Evolutionary conservation across 2,329 filamentous ascomycete species (phyloP).

Genomic region (Knoxdaviesia proteae): DNA sequence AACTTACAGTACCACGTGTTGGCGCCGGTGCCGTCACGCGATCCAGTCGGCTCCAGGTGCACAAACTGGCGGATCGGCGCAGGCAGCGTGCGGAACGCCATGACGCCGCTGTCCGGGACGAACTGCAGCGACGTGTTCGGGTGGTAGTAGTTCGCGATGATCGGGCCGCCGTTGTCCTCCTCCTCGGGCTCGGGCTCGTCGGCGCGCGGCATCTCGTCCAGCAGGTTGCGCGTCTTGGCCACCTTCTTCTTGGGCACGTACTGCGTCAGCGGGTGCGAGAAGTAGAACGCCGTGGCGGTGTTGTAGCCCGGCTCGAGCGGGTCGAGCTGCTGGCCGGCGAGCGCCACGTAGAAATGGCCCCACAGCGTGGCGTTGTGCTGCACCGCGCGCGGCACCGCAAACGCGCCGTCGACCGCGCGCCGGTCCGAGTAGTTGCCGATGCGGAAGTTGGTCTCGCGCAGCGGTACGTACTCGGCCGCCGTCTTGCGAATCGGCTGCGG

Average conservation of each 20-base stretch:
- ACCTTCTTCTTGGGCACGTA: slow-evolving; percentile 83
- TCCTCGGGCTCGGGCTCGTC: slow-evolving; percentile 27
- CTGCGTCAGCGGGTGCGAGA: slow-evolving; percentile 67
- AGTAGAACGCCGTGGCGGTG: slow-evolving; percentile 57
- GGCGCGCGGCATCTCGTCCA: slow-evolving; percentile 28
- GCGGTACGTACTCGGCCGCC: slow-evolving; percentile 46
- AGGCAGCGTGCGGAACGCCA: slow-evolving; percentile 44
- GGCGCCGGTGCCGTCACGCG: slow-evolving; percentile 64
- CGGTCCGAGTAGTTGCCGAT: slow-evolving; percentile 63
- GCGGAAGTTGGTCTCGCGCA: slow-evolving; percentile 62
- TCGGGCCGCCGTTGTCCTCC: slow-evolving; percentile 34
- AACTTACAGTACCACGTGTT: slow-evolving; percentile 69
- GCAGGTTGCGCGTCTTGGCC: slow-evolving; percentile 67
- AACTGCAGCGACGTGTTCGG: slow-evolving; percentile 83
- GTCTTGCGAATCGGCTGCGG: slow-evolving; percentile 46
- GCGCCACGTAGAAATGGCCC: slow-evolving; percentile 79
- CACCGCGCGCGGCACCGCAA: slow-evolving; percentile 56
- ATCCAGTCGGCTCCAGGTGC: slow-evolving; percentile 57
- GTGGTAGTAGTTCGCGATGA: slow-evolving; percentile 76
- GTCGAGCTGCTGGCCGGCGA: slow-evolving; percentile 57
- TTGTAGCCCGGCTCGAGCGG: slow-evolving; percentile 55
- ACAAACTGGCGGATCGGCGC: slow-evolving; percentile 61
- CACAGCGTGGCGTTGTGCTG: slow-evolving; percentile 87
- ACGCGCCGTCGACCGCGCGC: slow-evolving; percentile 54
- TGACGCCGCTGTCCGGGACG: slow-evolving; percentile 56